Percentiles rank a stretch among this genome's conserved stretches.
Conservation (phyloP, 2,329 filamentous ascomycete species). For the Dryadomyces sulphureus region DNA sequence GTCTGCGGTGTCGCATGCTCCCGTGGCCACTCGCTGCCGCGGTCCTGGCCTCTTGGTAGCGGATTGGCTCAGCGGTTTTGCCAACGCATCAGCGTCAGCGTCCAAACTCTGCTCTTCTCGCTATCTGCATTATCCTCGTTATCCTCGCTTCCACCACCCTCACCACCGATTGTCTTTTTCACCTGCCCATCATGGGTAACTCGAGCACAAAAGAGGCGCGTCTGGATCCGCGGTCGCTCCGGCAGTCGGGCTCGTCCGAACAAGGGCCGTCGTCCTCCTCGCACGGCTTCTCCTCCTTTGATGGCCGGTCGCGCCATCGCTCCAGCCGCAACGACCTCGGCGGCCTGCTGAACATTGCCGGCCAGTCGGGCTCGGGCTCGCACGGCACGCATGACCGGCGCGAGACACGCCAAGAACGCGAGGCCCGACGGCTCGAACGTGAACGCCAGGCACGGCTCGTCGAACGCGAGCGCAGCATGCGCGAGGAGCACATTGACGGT, state of each 20-base stretch:
- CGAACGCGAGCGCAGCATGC: constrained; percentile 81
- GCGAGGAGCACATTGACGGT: constrained; percentile 84
- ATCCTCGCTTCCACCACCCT: not conserved
- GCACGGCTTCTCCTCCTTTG: constrained; percentile 8
- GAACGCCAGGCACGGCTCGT: constrained; percentile 62
- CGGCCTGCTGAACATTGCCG: constrained; percentile 27
- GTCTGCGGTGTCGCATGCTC: constrained; percentile 4
- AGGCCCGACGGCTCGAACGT: constrained; percentile 70
- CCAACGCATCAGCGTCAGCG: not conserved
- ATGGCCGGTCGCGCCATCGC: constrained; percentile 16
- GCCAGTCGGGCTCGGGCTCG: constrained; percentile 21
- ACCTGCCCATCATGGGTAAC: constrained; percentile 18
- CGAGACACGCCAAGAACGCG: constrained; percentile 83
- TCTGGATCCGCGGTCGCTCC: constrained; percentile 12
- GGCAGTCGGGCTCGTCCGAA: constrained; percentile 9
- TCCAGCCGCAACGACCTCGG: constrained; percentile 30
- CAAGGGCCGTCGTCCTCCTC: constrained; percentile 11
- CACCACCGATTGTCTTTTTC: too few species aligned
- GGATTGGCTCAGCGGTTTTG: not conserved
- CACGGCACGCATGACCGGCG: constrained; percentile 40
- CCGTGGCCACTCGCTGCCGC: constrained; percentile 3
- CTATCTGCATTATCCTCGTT: not conserved
- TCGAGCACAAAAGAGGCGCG: constrained; percentile 21
- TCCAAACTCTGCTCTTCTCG: not conserved
- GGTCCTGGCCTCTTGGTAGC: not conserved